A percentile compares a stretch with the other conserved stretches of the same genome.
phyloP scores from a whole-genome alignment of 805 yeast genomes.

The Kluyveromyces siamensis region DNA sequence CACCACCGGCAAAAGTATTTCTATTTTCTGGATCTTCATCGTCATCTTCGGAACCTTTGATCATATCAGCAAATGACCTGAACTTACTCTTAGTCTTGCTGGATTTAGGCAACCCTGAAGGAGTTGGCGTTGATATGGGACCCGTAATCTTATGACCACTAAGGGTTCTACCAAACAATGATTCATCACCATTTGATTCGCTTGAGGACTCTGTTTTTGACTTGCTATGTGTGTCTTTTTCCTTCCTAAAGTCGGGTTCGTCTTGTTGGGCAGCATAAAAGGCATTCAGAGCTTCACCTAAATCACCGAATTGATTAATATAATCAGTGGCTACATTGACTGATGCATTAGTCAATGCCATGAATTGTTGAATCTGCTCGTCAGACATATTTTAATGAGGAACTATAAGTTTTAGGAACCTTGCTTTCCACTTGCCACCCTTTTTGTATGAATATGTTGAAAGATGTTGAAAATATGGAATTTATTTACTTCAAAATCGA shows the following conservation, averaged over 20 bases:
- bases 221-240: not conserved
- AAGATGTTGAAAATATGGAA: not conserved
- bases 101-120: constrained; percentile 7
- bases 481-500: not conserved
- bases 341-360: constrained; percentile 32
- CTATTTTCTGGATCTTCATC: constrained; percentile 49
- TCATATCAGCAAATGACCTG: constrained; percentile 33
- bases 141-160: not conserved
- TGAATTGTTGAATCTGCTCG: constrained; percentile 27
- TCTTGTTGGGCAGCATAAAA: constrained; percentile 17
- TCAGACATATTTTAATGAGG: constrained; percentile 7
- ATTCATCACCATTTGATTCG: not conserved
- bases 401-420: not conserved
- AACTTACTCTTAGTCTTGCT: constrained; percentile 21
- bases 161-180: not conserved
- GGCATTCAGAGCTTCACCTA: constrained; percentile 23
- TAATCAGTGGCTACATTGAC: constrained; percentile 32
- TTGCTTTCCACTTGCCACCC: not conserved
- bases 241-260: constrained; percentile 1
- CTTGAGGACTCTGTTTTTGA: not conserved
- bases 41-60: constrained; percentile 29
- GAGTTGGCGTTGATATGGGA: constrained; percentile 3
- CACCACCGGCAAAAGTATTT: constrained; percentile 56
- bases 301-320: constrained; percentile 24
- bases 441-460: not conserved